Conservation (phyloP, 1,284 basidiomycete species). For the Ganoderma meredithae region DNA sequence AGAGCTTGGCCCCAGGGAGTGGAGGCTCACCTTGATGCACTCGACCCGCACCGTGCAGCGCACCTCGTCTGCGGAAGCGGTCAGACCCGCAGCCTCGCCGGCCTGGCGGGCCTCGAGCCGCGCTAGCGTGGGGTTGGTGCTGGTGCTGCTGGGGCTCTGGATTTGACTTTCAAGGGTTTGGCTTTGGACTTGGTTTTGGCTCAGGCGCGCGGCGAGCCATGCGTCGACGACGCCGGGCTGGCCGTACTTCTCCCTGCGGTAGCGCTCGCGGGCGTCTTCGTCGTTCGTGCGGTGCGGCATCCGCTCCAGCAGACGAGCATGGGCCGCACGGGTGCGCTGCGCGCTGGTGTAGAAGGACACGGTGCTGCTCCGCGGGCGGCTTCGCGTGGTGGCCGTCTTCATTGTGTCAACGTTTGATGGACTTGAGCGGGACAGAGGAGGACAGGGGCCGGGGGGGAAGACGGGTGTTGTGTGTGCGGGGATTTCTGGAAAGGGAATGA, state of each 20-base stretch:
- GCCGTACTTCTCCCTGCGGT: constrained; percentile 25
- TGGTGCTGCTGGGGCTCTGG: not conserved
- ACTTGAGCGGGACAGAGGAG: not conserved
- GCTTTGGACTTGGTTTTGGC: not conserved
- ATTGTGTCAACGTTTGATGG: constrained; percentile 4
- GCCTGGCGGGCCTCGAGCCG: not conserved
- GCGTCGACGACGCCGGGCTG: constrained; percentile 28
- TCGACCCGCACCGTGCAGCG: constrained; percentile 30
- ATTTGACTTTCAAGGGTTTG: not conserved
- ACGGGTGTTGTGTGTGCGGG: constrained; percentile 3
- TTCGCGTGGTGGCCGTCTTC: constrained; percentile 12
- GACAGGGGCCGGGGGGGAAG: not conserved
- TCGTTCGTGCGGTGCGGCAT: constrained; percentile 20
- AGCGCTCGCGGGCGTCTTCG: constrained; percentile 17
- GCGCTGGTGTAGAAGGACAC: constrained; percentile 1
- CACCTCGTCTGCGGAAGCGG: constrained; percentile 21
- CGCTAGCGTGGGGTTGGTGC: not conserved
- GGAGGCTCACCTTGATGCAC: constrained; percentile 27
- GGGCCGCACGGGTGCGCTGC: not conserved
- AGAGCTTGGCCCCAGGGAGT: not conserved
- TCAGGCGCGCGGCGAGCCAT: constrained; percentile 30
- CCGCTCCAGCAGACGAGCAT: constrained; percentile 2
- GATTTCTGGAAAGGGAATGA: not conserved
- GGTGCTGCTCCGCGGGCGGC: constrained; percentile 8
- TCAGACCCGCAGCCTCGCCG: constrained; percentile 8